Evolutionary conservation across 2,329 filamentous ascomycete species (phyloP).

Genomic region (Thelonectria olida): DNA sequence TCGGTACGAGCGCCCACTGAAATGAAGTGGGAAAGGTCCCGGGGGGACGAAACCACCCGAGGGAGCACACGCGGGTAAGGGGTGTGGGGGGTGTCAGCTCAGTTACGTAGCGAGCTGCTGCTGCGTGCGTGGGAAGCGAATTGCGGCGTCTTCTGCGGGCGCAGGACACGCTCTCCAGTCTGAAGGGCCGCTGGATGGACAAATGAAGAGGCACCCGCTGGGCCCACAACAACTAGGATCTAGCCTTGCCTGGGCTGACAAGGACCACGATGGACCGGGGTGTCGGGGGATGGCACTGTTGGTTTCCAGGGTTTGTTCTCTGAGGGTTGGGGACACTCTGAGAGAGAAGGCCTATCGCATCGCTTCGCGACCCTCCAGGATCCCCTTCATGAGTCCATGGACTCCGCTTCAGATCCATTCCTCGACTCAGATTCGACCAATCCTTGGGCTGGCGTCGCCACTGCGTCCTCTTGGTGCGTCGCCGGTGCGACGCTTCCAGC

Average conservation of each 20-base stretch:
- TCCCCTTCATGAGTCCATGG: conserved; percentile 1
- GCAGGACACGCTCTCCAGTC: not conserved
- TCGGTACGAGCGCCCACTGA: conserved; percentile 19
- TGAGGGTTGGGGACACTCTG: not conserved
- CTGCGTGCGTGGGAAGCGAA: not conserved
- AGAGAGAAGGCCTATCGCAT: conserved; percentile 8
- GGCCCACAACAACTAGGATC: too few relatives aligned
- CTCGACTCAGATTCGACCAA: conserved; percentile 8
- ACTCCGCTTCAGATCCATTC: not conserved
- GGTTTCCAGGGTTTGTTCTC: conserved; percentile 6
- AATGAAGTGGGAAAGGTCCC: not conserved
- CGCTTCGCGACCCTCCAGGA: not conserved
- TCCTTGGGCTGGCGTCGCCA: conserved; percentile 8
- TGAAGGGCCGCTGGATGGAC: conserved; percentile 1
- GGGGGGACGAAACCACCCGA: conserved; percentile 7
- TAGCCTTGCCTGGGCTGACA: conserved; percentile 1
- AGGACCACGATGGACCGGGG: conserved; percentile 25
- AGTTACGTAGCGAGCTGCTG: conserved; percentile 1
- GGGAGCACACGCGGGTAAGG: conserved; percentile 7
- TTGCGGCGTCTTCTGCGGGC: conserved; percentile 3
- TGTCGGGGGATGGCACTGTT: conserved; percentile 28
- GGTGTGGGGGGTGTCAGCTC: conserved; percentile 6
- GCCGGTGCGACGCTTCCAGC: conserved; percentile 11
- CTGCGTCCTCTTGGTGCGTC: conserved; percentile 10
- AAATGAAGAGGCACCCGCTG: not conserved